Conservation (phyloP, 352 stramenopile species). For the Phytophthora aleatoria region DNA sequence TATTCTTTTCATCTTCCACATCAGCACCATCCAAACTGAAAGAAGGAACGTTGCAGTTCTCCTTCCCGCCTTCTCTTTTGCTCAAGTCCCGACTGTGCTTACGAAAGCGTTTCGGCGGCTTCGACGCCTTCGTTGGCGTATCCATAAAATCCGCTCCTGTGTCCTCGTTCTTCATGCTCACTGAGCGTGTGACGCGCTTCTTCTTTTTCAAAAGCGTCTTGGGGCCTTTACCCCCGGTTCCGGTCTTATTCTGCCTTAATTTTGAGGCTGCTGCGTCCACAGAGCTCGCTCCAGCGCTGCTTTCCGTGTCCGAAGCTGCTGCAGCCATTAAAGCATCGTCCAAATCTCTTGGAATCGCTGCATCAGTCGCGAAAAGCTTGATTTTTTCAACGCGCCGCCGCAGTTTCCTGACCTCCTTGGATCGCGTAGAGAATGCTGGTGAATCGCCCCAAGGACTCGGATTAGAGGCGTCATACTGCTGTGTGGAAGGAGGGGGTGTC, state of each 20-base stretch:
- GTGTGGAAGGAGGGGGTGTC: conserved; percentile 2
- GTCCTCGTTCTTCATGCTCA: conserved; percentile 32
- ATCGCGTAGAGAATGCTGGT: conserved; percentile 18
- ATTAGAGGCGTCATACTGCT: conserved; percentile 18
- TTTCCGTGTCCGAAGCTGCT: conserved; percentile 1
- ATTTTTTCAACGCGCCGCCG: conserved; percentile 29
- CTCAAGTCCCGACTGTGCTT: conserved; percentile 22
- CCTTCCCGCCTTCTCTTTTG: conserved; percentile 14
- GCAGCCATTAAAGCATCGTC: neutral
- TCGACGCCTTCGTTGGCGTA: conserved; percentile 44
- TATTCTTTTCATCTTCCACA: conserved; percentile 3
- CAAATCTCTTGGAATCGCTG: conserved; percentile 1
- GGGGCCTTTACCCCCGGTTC: neutral
- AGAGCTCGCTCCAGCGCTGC: conserved; percentile 7
- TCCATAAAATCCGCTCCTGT: conserved; percentile 45
- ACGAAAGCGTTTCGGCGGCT: conserved; percentile 49
- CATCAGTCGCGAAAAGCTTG: conserved; percentile 9
- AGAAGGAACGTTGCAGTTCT: conserved; percentile 8
- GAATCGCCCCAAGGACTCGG: conserved; percentile 9
- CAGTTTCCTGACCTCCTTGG: conserved; percentile 38
- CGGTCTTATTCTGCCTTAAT: neutral
- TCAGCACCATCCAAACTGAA: conserved; percentile 18
- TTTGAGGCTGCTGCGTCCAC: neutral
- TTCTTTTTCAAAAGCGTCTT: conserved; percentile 31
- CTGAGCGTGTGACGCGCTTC: conserved; percentile 47